These are phyloP conservation scores for Eucalyptus melliodora DNA, from an alignment of 345 rosid species.

Conservation along the genomic window DNA sequence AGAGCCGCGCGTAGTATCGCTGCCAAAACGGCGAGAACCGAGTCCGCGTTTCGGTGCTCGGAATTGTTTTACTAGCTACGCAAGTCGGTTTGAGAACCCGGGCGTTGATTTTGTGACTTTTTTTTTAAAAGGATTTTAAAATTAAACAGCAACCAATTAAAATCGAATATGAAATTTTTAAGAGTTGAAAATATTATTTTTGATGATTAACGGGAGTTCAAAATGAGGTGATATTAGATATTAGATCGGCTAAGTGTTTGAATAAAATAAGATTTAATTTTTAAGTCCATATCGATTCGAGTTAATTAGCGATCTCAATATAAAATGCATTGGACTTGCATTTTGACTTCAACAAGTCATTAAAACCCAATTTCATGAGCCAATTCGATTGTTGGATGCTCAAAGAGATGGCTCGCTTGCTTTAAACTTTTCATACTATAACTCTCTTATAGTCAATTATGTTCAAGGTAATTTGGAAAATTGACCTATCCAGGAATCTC, in stretches of 20 bases:
- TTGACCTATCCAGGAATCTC: rapidly evolving
- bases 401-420: not conserved
- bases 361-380: not conserved
- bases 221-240: not conserved
- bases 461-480: not conserved
- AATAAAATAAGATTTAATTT: not conserved
- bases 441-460: rapidly evolving
- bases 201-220: not conserved
- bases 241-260: not conserved
- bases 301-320: rapidly evolving
- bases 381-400: rapidly evolving
- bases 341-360: not conserved
- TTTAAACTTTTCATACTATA: not conserved
- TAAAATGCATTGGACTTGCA: rapidly evolving
- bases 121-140: not conserved
- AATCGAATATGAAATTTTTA: not conserved
- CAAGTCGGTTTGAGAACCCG: not conserved
- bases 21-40: not conserved
- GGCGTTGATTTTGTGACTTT: not conserved
- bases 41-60: not conserved
- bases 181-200: not conserved
- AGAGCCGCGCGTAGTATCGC: not conserved
- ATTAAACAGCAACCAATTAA: not conserved
- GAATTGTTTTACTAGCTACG: not conserved
- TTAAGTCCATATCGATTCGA: rapidly evolving